These are phyloP conservation scores for Backusella circina DNA, from an alignment of 192 early-diverging fungal species.

Conservation along the genomic window DNA sequence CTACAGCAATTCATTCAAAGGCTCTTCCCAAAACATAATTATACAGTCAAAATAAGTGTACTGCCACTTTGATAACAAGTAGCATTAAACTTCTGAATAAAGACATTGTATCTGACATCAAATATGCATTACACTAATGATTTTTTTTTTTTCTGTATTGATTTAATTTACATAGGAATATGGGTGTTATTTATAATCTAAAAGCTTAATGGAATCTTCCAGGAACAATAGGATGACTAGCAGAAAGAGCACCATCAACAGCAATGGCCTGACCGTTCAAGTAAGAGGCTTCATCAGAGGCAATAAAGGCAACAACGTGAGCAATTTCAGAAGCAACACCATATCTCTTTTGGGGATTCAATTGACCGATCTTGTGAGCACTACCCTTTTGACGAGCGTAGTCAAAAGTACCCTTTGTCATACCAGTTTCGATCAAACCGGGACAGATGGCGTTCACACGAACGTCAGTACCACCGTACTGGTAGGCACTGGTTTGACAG, in stretches of 20 bases:
- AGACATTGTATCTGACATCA: too few relatives aligned
- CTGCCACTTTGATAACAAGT: too few relatives aligned
- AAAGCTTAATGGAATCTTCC: slow-evolving; percentile 24
- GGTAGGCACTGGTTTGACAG: slow-evolving; percentile 36
- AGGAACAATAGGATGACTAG: slow-evolving; percentile 30
- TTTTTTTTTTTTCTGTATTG: not conserved
- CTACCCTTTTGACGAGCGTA: slow-evolving; percentile 38
- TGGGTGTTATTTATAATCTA: not conserved
- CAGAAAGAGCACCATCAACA: slow-evolving; percentile 43
- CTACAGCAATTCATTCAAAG: too few relatives aligned
- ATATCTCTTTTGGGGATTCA: slow-evolving; percentile 42
- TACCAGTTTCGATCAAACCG: slow-evolving; percentile 50
- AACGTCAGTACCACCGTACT: slow-evolving; percentile 37
- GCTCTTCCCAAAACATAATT: too few relatives aligned
- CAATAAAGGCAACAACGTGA: slow-evolving; percentile 41
- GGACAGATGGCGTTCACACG: slow-evolving; percentile 53
- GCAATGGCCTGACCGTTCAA: slow-evolving; percentile 46
- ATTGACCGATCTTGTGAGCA: slow-evolving; percentile 43
- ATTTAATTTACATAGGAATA: not conserved
- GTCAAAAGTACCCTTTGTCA: slow-evolving; percentile 47
- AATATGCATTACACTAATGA: too few relatives aligned
- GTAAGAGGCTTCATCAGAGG: slow-evolving; percentile 46
- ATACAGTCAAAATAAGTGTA: too few relatives aligned
- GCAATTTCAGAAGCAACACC: slow-evolving; percentile 43
- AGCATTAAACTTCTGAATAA: too few relatives aligned